A percentile compares a stretch with the other conserved stretches of the same genome.
phyloP scores from a whole-genome alignment of 306 rosid genomes.

The Trichosanthes truncata region DNA sequence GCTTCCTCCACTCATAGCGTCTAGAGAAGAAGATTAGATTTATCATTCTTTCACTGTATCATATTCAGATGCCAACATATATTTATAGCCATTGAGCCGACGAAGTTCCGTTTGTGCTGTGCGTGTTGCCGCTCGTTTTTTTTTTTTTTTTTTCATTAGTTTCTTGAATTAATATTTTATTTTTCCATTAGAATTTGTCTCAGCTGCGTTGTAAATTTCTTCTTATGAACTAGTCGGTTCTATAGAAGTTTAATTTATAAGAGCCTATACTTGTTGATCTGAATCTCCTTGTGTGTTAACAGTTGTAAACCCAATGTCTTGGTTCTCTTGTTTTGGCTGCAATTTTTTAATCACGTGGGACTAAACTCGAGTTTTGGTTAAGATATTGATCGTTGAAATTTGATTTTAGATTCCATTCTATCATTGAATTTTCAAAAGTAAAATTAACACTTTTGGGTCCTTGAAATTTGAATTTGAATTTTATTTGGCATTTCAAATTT shows the following conservation, averaged over 20 bases:
- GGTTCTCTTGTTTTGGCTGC: background rate
- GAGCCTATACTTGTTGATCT: background rate
- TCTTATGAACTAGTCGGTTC: background rate
- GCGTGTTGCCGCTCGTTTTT: background rate
- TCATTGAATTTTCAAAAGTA: too few relatives aligned
- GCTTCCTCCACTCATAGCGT: conserved; percentile 37
- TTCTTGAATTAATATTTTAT: background rate
- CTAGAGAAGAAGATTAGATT: background rate
- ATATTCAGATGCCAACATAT: background rate
- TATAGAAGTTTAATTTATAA: background rate
- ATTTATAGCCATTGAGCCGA: background rate
- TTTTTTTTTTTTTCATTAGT: background rate
- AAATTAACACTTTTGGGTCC: too few relatives aligned
- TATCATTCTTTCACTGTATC: background rate
- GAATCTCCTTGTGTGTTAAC: background rate
- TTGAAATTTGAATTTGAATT: too few relatives aligned
- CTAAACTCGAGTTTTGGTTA: too few relatives aligned
- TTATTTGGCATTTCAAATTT: too few relatives aligned
- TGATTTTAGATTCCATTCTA: too few relatives aligned
- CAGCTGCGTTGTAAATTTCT: background rate
- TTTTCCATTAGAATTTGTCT: background rate
- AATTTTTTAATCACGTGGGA: too few relatives aligned
- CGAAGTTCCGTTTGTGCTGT: background rate
- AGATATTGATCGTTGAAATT: too few relatives aligned
- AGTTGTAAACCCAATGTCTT: background rate